phyloP scores from a whole-genome alignment of 768 basidiomycete genomes.

The Leccinum subgranulosum region DNA sequence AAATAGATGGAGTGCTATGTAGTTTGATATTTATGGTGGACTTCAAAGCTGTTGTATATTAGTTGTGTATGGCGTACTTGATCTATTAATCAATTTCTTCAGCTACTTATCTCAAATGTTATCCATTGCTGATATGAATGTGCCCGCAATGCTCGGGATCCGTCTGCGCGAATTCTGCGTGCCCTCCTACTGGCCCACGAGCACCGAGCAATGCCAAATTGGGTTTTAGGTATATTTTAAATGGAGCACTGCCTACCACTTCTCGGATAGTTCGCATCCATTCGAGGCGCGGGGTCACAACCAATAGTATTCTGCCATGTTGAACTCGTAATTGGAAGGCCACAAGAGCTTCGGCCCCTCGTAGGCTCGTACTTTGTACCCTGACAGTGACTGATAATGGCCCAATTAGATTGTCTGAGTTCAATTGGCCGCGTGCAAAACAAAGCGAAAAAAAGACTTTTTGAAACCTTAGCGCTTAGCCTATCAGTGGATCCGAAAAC shows the following conservation, averaged over 20 bases:
- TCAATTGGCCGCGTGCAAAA: not conserved
- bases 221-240: not conserved
- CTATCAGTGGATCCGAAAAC: not conserved
- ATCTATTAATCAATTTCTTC: constrained; percentile 26
- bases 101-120: not conserved
- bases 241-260: not conserved
- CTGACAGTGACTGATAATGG: not conserved
- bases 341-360: not conserved
- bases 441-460: not conserved
- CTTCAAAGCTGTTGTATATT: constrained; percentile 30
- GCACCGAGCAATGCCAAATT: not conserved
- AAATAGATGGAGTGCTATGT: constrained; percentile 30
- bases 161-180: not conserved
- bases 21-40: constrained; percentile 16
- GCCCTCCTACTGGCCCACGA: not conserved
- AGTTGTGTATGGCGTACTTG: constrained; percentile 31
- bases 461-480: not conserved
- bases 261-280: not conserved
- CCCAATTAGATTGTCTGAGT: not conserved
- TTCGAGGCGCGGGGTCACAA: not conserved
- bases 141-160: not conserved
- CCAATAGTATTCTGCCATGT: not conserved
- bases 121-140: not conserved
- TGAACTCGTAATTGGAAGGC: not conserved
- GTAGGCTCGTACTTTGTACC: not conserved